Evolutionary conservation across 441 rosid genomes (phyloP), one percentile per base, ranked within the genome.

Genomic region (Brassica hybrid): DNA sequence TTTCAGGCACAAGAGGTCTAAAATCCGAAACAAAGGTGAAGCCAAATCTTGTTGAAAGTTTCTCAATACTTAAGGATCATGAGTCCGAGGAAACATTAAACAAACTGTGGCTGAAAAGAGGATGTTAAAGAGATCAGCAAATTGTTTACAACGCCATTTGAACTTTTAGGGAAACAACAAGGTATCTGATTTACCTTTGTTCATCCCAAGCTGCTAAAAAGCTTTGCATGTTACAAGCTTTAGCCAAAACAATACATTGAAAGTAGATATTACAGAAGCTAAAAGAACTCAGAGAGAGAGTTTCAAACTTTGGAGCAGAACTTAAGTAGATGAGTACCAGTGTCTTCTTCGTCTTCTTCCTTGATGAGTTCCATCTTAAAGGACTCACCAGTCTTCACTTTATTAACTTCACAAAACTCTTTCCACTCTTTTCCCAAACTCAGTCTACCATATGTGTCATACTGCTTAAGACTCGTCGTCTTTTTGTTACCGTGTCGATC

Each of bases 101-200:
- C 32, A 27, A 27, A 27, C 6, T 27, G 32, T 27, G 32, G 32
- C 32, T 27, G 0, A 27, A 27, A 27, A 27, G 32, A 27, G 32
- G 32, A 27, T 27, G 32, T 27, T 27, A 4, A 27, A 27, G 32
- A 27, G 32, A 27, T 27, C 32, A 38, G 0, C 43, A 38, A 38
- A 9, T 10, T 41, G 48, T 41, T 9, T 41, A 41, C 4, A 41
- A 41, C 48, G 13, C 48, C 0, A 41, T 41, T 41, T 41, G n/a
- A 41, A 41, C 48, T 41, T 41, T 41, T 41, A 41, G 48, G 13
- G 48, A 41, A 41, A 27, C 48, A 41, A 41, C 48, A 41, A 41
- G 48, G 48, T 10, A 10, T 41, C 13, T 41, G 43, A 38, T 38
- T 30, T 38, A 8, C 97, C 97, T 84, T 92, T 92, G 65, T 38